phyloP scores from a whole-genome alignment of 163 green algal species.

The Coccomyxa subellipsoidea region DNA sequence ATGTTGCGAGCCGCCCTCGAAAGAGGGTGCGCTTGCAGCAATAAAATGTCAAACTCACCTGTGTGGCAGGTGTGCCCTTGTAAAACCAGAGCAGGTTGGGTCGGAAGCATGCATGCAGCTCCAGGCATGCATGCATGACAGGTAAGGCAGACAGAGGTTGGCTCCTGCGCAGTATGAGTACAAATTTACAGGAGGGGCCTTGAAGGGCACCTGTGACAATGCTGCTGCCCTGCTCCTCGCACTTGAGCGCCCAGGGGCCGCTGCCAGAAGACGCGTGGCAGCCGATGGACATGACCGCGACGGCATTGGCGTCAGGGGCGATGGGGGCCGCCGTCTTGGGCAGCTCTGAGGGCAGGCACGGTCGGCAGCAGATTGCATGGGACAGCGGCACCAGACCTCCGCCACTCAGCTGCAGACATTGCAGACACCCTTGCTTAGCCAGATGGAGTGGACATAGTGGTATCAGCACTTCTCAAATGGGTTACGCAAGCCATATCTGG shows the following conservation, averaged over 20 bases:
- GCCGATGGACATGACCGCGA: conserved; percentile 61
- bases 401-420: conserved; percentile 39
- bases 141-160: neutral
- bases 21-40: no score
- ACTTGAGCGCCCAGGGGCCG: conserved; percentile 32
- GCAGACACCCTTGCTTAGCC: no score
- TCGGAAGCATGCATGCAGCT: no score
- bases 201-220: conserved; percentile 38
- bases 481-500: no score
- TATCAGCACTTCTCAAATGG: no score
- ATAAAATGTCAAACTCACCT: no score
- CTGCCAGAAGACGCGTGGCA: conserved; percentile 52
- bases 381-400: conserved; percentile 66
- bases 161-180: no score
- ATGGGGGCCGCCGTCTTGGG: conserved; percentile 21
- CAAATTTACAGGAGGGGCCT: neutral
- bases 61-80: no score
- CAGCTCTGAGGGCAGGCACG: conserved; percentile 54
- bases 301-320: neutral
- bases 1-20: no score
- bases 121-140: no score
- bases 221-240: conserved; percentile 43
- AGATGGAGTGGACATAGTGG: no score
- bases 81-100: no score
- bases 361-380: conserved; percentile 68